Conservation (phyloP, 164 flowering plant species). For the Liquidambar formosana region DNA sequence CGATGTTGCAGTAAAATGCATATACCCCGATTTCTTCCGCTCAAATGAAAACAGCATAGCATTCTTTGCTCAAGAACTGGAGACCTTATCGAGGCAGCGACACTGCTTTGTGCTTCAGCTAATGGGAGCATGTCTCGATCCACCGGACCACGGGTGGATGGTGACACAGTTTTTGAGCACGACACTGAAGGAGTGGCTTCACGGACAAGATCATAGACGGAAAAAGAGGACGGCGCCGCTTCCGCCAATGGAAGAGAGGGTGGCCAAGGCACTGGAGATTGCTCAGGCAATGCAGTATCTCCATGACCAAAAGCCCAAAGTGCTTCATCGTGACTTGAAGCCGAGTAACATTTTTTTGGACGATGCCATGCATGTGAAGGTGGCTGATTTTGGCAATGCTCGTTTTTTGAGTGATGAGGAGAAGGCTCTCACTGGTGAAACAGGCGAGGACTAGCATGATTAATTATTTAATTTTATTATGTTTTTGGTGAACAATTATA, state of each 20-base stretch:
- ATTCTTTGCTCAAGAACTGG: constrained; percentile 61
- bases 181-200: constrained; percentile 67
- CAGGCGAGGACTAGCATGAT: constrained; percentile 34
- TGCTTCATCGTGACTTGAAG: constrained; percentile 65
- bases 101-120: constrained; percentile 65
- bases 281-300: constrained; percentile 73
- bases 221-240: constrained; percentile 39
- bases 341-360: constrained; percentile 72
- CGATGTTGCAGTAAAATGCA: constrained; percentile 70
- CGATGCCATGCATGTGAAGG: constrained; percentile 44
- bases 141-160: constrained; percentile 60
- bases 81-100: constrained; percentile 49
- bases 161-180: constrained; percentile 51
- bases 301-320: constrained; percentile 58
- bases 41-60: constrained; percentile 30
- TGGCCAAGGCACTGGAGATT: constrained; percentile 55
- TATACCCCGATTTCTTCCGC: constrained; percentile 46
- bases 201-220: constrained; percentile 44
- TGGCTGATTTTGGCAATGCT: constrained; percentile 78
- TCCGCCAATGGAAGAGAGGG: constrained; percentile 47
- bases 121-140: constrained; percentile 64
- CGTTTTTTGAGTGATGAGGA: constrained; percentile 49
- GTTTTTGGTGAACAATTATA: no score
- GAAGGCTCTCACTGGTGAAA: constrained; percentile 61
- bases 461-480: no score